A percentile compares a stretch with the other conserved stretches of the same genome.
These are phyloP conservation scores for Fusarium liriodendri DNA, from an alignment of 2,329 filamentous ascomycete species.

Conservation along the genomic window DNA sequence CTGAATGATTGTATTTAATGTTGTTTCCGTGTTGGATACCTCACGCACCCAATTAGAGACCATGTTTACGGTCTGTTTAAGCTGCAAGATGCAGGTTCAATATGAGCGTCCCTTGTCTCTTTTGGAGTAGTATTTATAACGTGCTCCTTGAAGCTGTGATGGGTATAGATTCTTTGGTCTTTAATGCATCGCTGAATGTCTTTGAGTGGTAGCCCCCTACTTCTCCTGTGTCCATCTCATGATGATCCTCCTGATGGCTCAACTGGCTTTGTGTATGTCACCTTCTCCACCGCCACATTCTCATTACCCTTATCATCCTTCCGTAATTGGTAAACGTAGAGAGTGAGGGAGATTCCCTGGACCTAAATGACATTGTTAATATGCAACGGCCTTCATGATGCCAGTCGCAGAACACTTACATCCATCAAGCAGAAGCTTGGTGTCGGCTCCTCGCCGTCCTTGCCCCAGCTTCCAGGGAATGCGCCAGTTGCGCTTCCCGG, in stretches of 20 bases:
- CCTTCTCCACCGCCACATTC: slow-evolving; percentile 86
- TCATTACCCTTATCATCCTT: slow-evolving; percentile 82
- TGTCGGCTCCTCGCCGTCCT: slow-evolving; percentile 76
- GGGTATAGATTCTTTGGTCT: slow-evolving; percentile 44
- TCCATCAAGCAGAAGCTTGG: slow-evolving; percentile 99
- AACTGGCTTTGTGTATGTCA: slow-evolving; percentile 84
- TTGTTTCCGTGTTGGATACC: slow-evolving; percentile 31
- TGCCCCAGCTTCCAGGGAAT: slow-evolving; percentile 67
- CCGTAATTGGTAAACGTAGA: slow-evolving; percentile 92
- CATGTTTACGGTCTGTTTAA: slow-evolving; percentile 20
- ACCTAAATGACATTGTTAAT: slow-evolving; percentile 66
- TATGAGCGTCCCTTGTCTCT: slow-evolving; percentile 26
- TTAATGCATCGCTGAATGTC: slow-evolving; percentile 37
- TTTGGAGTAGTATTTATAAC: slow-evolving; percentile 11
- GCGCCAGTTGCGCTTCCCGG: slow-evolving; percentile 75
- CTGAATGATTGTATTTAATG: slow-evolving; percentile 49
- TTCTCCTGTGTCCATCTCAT: slow-evolving; percentile 26
- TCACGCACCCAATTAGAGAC: slow-evolving; percentile 34
- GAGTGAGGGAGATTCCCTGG: slow-evolving; percentile 93
- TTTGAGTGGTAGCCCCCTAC: slow-evolving; percentile 8
- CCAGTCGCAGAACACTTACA: slow-evolving; percentile 68
- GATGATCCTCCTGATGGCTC: slow-evolving; percentile 66
- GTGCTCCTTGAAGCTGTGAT: slow-evolving; percentile 26
- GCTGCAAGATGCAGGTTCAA: slow-evolving; percentile 35
- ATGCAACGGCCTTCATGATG: neutral